Percentiles rank a stretch among this genome's conserved stretches.
Evolutionary conservation across 78 protist species (phyloP).

Genomic region (Guillardia theta): DNA sequence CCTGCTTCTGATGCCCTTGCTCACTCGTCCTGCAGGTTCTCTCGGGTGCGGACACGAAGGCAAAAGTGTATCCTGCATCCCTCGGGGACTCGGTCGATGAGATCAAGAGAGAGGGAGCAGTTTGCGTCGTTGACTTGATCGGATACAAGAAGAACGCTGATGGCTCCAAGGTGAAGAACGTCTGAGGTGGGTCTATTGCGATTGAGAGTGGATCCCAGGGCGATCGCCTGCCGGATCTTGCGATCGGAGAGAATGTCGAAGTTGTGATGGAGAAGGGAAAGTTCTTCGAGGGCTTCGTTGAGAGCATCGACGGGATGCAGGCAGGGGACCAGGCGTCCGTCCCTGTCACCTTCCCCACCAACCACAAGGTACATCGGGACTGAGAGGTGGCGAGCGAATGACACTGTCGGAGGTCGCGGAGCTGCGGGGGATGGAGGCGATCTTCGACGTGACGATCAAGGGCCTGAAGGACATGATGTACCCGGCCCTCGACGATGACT

Average conservation of each 20-base stretch:
- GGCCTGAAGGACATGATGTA: neutral
- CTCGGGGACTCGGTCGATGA: neutral
- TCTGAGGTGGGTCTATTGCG: neutral
- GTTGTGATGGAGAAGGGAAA: neutral
- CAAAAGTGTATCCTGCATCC: neutral
- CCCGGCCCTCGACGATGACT: neutral
- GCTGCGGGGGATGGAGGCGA: neutral
- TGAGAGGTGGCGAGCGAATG: neutral
- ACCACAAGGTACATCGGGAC: neutral
- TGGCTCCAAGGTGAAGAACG: neutral
- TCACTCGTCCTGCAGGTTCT: too few species aligned
- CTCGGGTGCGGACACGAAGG: neutral
- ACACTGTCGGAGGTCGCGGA: neutral
- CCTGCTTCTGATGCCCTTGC: too few species aligned
- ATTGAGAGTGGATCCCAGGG: too few species aligned
- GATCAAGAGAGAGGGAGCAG: neutral
- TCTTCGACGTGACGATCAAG: neutral
- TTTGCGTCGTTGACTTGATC: neutral
- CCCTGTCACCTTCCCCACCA: conserved; percentile 13
- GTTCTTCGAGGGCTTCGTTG: conserved; percentile 15
- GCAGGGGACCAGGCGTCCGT: conserved; percentile 15
- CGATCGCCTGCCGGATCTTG: neutral
- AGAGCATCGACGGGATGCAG: conserved; percentile 27
- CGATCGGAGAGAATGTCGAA: conserved; percentile 10
- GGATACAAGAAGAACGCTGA: neutral